phyloP scores from a whole-genome alignment of 495 filamentous ascomycete genomes.

The Letharia columbiana region DNA sequence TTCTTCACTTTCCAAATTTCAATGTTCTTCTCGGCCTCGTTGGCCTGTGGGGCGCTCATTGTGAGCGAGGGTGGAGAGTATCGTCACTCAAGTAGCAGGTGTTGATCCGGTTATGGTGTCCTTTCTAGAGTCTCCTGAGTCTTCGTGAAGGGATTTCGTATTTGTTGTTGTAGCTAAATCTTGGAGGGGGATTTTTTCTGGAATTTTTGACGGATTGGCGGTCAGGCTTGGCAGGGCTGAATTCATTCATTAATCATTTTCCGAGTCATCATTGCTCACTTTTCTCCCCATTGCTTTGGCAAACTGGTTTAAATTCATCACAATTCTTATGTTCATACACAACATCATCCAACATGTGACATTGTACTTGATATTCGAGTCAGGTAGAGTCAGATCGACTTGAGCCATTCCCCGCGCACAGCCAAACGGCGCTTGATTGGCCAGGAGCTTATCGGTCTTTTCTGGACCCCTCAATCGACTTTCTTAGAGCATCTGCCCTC shows the following conservation, averaged over 20 bases:
- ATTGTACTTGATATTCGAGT: not conserved
- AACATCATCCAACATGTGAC: not conserved
- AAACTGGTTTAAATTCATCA: not conserved
- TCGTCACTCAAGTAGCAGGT: not conserved
- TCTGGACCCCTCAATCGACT: not conserved
- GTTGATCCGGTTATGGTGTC: not conserved
- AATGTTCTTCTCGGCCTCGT: constrained; percentile 97
- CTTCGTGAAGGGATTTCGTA: not conserved
- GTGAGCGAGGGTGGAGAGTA: constrained; percentile 38
- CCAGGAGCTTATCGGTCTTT: constrained; percentile 7
- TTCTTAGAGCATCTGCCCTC: not conserved
- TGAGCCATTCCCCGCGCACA: not conserved
- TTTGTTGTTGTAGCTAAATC: not conserved
- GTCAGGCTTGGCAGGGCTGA: constrained; percentile 5
- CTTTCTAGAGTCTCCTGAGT: not conserved
- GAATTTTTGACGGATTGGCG: not conserved
- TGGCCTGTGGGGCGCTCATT: constrained; percentile 83
- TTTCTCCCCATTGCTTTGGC: no score
- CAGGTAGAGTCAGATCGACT: not conserved
- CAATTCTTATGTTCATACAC: not conserved
- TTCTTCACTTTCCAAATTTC: constrained; percentile 90
- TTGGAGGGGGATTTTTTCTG: not conserved
- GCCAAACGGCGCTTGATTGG: constrained; percentile 11
- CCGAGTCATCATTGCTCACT: not conserved
- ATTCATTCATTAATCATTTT: not conserved